These are phyloP conservation scores for Stachybotrys echinatus DNA, from an alignment of 2,329 filamentous ascomycete species.

Conservation along the genomic window DNA sequence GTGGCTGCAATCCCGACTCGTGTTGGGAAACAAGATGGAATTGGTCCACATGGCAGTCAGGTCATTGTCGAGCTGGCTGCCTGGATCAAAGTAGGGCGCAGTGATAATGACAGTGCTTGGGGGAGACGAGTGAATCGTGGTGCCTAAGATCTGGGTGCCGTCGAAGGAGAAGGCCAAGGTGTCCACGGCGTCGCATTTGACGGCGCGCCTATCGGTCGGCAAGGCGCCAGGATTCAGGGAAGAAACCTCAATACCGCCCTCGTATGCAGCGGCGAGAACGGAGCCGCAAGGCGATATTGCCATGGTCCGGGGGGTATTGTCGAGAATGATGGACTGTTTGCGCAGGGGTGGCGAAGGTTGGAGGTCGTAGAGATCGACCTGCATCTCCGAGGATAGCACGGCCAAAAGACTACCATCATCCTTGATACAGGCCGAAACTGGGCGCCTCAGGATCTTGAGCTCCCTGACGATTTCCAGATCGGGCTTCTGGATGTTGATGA, in stretches of 20 bases:
- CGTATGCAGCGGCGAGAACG: constrained; percentile 78
- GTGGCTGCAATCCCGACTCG: constrained; percentile 73
- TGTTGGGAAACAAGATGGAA: constrained; percentile 78
- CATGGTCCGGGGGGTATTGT: constrained; percentile 73
- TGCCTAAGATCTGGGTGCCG: constrained; percentile 73
- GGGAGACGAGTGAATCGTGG: constrained; percentile 58
- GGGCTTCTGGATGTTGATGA: constrained; percentile 61
- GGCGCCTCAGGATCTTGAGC: constrained; percentile 72
- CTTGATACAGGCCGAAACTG: constrained; percentile 70
- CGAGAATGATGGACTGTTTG: constrained; percentile 69
- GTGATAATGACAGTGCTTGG: constrained; percentile 72
- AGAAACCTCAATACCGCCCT: constrained; percentile 83
- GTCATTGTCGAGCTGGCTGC: constrained; percentile 60
- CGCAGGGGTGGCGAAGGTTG: constrained; percentile 58
- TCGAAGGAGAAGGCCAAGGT: constrained; percentile 70
- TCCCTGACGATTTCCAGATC: constrained; percentile 65
- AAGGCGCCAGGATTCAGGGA: constrained; percentile 62
- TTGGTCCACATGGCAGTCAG: constrained; percentile 78
- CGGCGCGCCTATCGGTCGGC: constrained; percentile 64
- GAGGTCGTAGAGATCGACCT: constrained; percentile 81
- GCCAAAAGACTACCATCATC: constrained; percentile 74
- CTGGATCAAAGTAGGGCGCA: constrained; percentile 73
- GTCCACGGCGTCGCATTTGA: constrained; percentile 75
- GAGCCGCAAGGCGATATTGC: constrained; percentile 76
- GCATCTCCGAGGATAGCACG: constrained; percentile 75